phyloP scores from a whole-genome alignment of 1,284 basidiomycete genomes.

The Malassezia japonica region DNA sequence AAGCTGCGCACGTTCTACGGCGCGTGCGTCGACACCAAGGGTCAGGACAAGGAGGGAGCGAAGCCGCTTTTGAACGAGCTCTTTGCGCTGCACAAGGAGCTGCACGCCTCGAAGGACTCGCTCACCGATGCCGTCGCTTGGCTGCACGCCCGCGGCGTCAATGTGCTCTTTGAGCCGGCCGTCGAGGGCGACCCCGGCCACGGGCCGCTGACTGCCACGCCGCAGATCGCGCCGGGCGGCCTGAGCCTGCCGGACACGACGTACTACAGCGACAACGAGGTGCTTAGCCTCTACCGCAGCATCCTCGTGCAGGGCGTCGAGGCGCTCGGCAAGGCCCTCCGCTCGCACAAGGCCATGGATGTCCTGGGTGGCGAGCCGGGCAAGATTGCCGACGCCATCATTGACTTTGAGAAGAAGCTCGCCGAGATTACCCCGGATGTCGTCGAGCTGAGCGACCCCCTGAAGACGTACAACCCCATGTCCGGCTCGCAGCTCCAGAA shows the following conservation, averaged over 20 bases:
- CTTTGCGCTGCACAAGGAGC: constrained; percentile 45
- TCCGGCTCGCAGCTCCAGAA: constrained; percentile 57
- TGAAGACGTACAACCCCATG: constrained; percentile 78
- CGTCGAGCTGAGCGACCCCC: constrained; percentile 61
- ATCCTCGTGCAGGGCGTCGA: constrained; percentile 63
- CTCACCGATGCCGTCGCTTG: constrained; percentile 67
- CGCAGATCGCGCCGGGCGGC: constrained; percentile 74
- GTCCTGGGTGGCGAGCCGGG: constrained; percentile 56
- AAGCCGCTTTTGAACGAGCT: constrained; percentile 51
- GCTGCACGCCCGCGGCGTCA: constrained; percentile 63
- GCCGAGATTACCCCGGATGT: constrained; percentile 60
- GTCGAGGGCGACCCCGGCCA: constrained; percentile 80
- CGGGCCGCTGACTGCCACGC: constrained; percentile 76
- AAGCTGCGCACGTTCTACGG: constrained; percentile 72
- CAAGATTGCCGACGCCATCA: constrained; percentile 59
- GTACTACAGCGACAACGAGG: constrained; percentile 73
- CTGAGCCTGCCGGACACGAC: constrained; percentile 87
- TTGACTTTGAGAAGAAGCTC: constrained; percentile 71
- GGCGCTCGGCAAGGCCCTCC: constrained; percentile 51
- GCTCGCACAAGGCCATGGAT: constrained; percentile 11
- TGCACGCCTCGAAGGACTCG: constrained; percentile 41
- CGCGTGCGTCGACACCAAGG: constrained; percentile 68
- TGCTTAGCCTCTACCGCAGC: constrained; percentile 62
- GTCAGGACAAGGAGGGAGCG: constrained; percentile 50
- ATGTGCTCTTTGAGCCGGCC: constrained; percentile 64